These are phyloP conservation scores for Backusella tuberculispora DNA, from an alignment of 192 early-diverging fungal genomes.

Conservation along the genomic window DNA sequence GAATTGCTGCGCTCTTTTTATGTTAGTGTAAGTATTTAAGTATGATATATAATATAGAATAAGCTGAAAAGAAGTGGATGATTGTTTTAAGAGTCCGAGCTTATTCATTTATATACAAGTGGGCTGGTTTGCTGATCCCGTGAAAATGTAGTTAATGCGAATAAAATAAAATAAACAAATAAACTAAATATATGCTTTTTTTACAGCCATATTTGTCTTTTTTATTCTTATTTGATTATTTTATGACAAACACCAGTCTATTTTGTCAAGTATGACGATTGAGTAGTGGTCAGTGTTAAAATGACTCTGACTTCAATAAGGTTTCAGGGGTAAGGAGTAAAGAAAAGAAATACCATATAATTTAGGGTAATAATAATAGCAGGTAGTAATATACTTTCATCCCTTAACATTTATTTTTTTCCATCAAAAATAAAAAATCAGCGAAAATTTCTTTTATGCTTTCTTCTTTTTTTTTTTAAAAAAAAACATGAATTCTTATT, in stretches of 20 bases:
- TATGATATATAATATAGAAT: not conserved
- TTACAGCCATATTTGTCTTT: not conserved
- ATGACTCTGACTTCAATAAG: not conserved
- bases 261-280: not conserved
- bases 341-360: not conserved
- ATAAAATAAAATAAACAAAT: not conserved
- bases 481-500: not conserved
- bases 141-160: not conserved
- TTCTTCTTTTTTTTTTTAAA: not conserved
- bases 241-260: too few species aligned
- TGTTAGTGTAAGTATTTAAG: not conserved
- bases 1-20: not conserved
- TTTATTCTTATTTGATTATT: not conserved
- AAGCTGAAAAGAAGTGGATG: not conserved
- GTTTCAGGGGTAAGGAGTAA: not conserved
- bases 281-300: not conserved
- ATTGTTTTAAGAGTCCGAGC: not conserved
- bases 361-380: not conserved
- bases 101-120: not conserved
- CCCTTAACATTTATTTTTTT: not conserved
- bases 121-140: not conserved
- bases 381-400: conserved; percentile 1
- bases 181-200: not conserved
- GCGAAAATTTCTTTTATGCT: not conserved
- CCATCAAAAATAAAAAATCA: not conserved